Conservation (phyloP, 495 filamentous ascomycete genomes). For the Tuber melanosporum region DNA sequence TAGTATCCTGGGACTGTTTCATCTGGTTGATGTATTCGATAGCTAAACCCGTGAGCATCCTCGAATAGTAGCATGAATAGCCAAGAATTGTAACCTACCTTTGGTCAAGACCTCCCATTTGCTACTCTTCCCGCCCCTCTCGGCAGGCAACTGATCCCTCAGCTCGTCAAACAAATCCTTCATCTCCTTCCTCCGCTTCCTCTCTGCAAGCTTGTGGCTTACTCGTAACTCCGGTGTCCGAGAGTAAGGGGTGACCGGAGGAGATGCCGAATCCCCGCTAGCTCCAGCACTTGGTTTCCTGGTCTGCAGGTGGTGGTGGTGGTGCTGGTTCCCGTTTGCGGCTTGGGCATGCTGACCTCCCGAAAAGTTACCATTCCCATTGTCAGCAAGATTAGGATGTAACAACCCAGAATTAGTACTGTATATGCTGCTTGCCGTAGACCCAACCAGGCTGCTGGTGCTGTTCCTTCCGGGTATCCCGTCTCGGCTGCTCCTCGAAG, state of each 20-base stretch:
- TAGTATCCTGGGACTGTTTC: constrained; percentile 28
- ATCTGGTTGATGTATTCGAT: constrained; percentile 41
- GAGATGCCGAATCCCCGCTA: constrained; percentile 30
- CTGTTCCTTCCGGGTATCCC: constrained; percentile 34
- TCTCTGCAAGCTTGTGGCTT: constrained; percentile 91
- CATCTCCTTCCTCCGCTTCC: constrained; percentile 96
- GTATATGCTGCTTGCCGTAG: constrained; percentile 39
- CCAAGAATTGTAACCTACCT: constrained; percentile 50
- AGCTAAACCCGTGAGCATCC: constrained; percentile 20
- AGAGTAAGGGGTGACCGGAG: constrained; percentile 61
- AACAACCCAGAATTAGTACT: constrained; percentile 28
- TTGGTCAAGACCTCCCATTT: constrained; percentile 99
- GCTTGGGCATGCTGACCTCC: constrained; percentile 21
- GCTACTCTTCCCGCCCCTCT: constrained; percentile 85
- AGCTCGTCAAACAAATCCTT: constrained; percentile 91
- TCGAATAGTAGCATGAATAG: constrained; percentile 6
- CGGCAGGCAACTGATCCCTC: constrained; percentile 72
- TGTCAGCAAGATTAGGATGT: constrained; percentile 29
- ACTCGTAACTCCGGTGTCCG: constrained; percentile 90
- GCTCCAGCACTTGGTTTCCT: constrained; percentile 32
- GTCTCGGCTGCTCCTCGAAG: constrained; percentile 29
- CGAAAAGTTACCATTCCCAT: constrained; percentile 26
- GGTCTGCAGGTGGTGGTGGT: constrained; percentile 34
- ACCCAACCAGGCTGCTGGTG: constrained; percentile 34
- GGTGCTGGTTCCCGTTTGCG: constrained; percentile 31